Base-by-base conservation (phyloP, 805 yeast species). In the Saccharomycopsis olivae region DNA sequence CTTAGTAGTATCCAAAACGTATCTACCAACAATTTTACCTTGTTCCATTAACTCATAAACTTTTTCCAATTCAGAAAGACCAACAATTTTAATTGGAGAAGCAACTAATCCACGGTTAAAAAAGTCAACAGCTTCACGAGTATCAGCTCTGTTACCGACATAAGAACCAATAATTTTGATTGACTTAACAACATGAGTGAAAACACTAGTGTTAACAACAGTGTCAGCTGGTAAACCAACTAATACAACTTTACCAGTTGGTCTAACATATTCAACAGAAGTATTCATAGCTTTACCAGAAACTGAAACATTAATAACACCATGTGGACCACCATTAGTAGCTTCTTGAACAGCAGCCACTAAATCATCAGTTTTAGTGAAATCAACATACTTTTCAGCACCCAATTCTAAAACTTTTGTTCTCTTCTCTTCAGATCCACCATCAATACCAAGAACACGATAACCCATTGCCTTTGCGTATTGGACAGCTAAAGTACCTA, bases 381-480 rank as follows among this genome's bases (percentile, higher is more conserved):
- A 78, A 57, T 76, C 84, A 46, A 77, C 62, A 56, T 66, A 75
- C 46, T 57, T 63, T 55, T 77, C 84, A 51, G 82, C 83, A 48
- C 87, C 87, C 52, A 76, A 65, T n/a, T 63, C 55, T 57, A 64
- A 63, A 58, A 63, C 69, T 46, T 74, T 64, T 41, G 61, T 65
- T 41, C 61, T 71, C 68, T 80, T 80, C 32, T 66, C 79, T 2
- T 23, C 18, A 27, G 56, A 74, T 54, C 83, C 83, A 51, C 81
- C 78, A 52, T 79, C 88, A 49, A 80, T 75, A 52, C 74, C 86
- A 42, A 80, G 52, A 41, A 78, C 84, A 53, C 85, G 68, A 64
- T 64, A 66, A 49, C 86, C 87, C 86, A 80, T 78, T 44, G 84
- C 85, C 56, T 63, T 69, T 44, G 86, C 87, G 63, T 74, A 79